Conservation (phyloP, 805 yeast genomes). For the Metschnikowia proteae region DNA sequence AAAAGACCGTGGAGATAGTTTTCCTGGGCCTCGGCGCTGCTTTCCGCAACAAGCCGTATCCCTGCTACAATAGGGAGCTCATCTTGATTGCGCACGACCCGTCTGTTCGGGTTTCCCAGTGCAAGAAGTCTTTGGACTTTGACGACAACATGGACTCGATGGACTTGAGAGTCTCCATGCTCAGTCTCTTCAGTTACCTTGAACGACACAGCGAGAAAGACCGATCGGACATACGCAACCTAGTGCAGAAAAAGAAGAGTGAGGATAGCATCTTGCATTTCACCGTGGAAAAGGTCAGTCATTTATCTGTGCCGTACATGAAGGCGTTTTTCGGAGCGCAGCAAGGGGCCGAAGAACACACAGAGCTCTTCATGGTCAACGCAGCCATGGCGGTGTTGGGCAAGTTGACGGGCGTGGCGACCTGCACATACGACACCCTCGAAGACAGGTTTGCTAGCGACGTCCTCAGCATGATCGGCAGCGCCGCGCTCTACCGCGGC, state of each 20-base stretch:
- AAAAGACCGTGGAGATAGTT: constrained; percentile 27
- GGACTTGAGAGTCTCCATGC: constrained; percentile 20
- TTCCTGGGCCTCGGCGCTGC: constrained; percentile 27
- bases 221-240: constrained; percentile 1
- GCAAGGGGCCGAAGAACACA: neutral
- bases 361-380: neutral
- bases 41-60: constrained; percentile 17
- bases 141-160: constrained; percentile 29
- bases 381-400: neutral
- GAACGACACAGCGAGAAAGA: neutral
- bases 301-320: constrained; percentile 5
- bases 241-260: neutral
- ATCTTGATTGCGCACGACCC: constrained; percentile 22
- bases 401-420: neutral
- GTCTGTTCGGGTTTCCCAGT: constrained; percentile 10
- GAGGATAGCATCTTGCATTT: neutral
- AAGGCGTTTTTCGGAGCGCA: constrained; percentile 1
- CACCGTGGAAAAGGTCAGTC: neutral
- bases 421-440: neutral
- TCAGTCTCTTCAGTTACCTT: constrained; percentile 3
- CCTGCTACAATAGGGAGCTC: constrained; percentile 27
- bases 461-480: constrained; percentile 3
- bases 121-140: constrained; percentile 8
- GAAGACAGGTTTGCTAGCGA: neutral
- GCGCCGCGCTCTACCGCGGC: constrained; percentile 6